Percentiles rank a stretch among this genome's conserved stretches.
Conservation (phyloP, 2,329 filamentous ascomycete species). For the Aspergillus fumigatiaffinis region DNA sequence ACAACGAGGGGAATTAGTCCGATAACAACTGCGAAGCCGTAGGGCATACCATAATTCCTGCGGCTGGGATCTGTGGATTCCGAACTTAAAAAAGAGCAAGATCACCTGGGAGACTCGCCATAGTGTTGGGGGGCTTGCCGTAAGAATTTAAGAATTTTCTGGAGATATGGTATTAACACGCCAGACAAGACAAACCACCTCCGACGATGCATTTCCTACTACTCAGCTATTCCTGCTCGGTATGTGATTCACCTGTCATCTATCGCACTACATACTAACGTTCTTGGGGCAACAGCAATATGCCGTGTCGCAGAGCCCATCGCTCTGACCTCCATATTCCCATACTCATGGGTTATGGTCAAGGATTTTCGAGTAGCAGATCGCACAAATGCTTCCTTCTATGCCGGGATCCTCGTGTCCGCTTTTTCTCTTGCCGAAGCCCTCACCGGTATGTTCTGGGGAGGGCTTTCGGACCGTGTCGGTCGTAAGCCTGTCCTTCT, state of each 20-base stretch:
- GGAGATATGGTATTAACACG: constrained; percentile 59
- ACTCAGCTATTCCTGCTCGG: constrained; percentile 80
- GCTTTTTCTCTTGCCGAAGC: constrained; percentile 81
- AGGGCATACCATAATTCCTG: background rate
- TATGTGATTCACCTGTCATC: constrained; percentile 42
- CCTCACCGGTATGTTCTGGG: constrained; percentile 84
- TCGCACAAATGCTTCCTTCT: constrained; percentile 75
- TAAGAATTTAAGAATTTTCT: constrained; percentile 51
- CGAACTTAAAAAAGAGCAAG: background rate
- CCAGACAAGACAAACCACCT: constrained; percentile 53
- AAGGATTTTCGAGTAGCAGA: constrained; percentile 70
- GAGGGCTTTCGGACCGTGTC: constrained; percentile 72
- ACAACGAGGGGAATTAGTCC: background rate
- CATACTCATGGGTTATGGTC: constrained; percentile 82
- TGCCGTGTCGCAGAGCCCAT: constrained; percentile 91
- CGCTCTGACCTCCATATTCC: constrained; percentile 87
- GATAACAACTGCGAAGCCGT: background rate
- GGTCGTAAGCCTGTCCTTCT: constrained; percentile 83
- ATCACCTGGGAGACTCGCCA: background rate
- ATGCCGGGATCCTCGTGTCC: constrained; percentile 82
- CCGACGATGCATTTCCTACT: constrained; percentile 73
- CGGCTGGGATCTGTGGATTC: background rate
- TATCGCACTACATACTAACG: background rate
- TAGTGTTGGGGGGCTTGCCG: constrained; percentile 31
- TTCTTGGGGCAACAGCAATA: constrained; percentile 59